These are phyloP conservation scores for Blastomyces parvus DNA, from an alignment of 2,329 filamentous ascomycete species.

Conservation along the genomic window DNA sequence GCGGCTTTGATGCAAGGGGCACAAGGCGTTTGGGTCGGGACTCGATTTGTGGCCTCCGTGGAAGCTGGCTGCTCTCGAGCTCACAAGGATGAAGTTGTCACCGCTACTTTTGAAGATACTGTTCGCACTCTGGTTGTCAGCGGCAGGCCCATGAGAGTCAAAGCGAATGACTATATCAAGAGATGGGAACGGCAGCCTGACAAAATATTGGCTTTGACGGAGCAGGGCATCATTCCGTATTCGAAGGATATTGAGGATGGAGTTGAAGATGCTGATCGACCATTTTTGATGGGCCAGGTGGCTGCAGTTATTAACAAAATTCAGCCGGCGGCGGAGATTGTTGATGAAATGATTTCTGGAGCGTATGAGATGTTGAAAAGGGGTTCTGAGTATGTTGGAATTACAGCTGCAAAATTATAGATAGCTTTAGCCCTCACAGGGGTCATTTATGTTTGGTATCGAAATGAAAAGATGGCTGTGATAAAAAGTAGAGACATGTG, in stretches of 20 bases:
- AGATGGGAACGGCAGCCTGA: constrained; percentile 68
- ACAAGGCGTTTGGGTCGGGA: constrained; percentile 83
- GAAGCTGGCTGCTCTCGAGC: constrained; percentile 71
- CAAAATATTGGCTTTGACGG: constrained; percentile 64
- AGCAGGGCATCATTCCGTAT: constrained; percentile 67
- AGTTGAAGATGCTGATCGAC: constrained; percentile 69
- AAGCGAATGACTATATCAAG: constrained; percentile 72
- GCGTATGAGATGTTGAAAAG: constrained; percentile 57
- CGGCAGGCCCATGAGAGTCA: constrained; percentile 69
- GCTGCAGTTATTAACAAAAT: constrained; percentile 66
- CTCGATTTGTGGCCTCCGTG: constrained; percentile 71
- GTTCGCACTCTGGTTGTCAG: constrained; percentile 71
- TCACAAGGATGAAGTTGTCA: constrained; percentile 77
- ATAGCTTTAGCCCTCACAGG: not conserved
- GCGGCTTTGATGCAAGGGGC: constrained; percentile 78
- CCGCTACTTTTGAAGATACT: constrained; percentile 69
- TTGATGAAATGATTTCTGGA: constrained; percentile 76
- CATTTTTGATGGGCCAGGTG: constrained; percentile 90
- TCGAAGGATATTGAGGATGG: constrained; percentile 73
- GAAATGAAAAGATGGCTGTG: no score
- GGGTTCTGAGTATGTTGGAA: constrained; percentile 49
- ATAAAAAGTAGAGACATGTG: no score
- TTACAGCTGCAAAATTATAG: not conserved
- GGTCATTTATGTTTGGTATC: not conserved
- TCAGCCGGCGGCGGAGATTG: constrained; percentile 70